These are phyloP conservation scores for Balakata baccata DNA, from an alignment of 345 rosid species.

Conservation along the genomic window DNA sequence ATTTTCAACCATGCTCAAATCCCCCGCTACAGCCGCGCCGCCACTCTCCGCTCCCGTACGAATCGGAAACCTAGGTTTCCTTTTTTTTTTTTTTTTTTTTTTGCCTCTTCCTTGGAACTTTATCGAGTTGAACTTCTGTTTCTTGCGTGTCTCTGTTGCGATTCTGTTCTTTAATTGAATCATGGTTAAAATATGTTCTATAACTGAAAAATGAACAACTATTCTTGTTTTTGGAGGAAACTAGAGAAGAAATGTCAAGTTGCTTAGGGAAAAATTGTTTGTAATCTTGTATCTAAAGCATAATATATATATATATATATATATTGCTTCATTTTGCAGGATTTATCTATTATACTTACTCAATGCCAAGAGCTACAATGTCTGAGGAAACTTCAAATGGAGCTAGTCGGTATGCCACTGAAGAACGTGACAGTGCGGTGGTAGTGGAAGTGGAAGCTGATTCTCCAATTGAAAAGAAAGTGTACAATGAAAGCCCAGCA, in stretches of 20 bases:
- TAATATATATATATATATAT: background rate
- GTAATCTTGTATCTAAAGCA: background rate
- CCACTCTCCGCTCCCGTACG: conserved; percentile 35
- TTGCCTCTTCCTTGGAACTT: background rate
- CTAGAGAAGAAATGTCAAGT: background rate
- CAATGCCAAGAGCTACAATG: conserved; percentile 45
- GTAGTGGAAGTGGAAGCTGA: conserved; percentile 37
- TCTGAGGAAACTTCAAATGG: conserved; percentile 47
- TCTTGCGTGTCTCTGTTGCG: background rate
- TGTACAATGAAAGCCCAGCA: conserved; percentile 23
- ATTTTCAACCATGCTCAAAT: conserved; percentile 18
- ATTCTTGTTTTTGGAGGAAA: background rate
- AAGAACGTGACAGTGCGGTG: conserved; percentile 31
- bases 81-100: background rate
- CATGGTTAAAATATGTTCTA: too few relatives aligned
- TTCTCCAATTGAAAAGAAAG: conserved; percentile 27
- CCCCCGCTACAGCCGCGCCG: conserved; percentile 13
- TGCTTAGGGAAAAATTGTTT: background rate
- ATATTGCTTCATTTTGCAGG: conserved; percentile 22
- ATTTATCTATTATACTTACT: conserved; percentile 16
- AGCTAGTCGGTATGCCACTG: conserved; percentile 34
- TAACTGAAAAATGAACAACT: too few relatives aligned
- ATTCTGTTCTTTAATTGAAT: background rate
- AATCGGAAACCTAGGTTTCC: conserved; percentile 31
- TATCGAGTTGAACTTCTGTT: too few relatives aligned